Base-by-base conservation (phyloP, 768 basidiomycete genomes). In the Pleurotus tuber-regium region DNA sequence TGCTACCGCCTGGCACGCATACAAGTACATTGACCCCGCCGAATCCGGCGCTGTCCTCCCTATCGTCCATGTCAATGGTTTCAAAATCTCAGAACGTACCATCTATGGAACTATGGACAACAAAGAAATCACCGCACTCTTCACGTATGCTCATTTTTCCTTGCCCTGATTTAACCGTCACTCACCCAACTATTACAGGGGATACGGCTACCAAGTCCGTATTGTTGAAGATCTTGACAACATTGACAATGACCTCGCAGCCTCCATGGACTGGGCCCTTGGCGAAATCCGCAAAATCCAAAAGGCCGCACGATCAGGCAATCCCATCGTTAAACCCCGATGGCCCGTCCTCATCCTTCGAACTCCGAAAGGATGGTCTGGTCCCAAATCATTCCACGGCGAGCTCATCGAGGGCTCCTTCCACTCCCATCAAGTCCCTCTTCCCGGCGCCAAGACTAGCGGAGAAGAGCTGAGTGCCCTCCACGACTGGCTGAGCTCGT, bases 11-110 rank as follows among this genome's bases (percentile, higher is more conserved):
- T 94, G 90, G 89, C 90, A 92, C 60, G 86, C 78, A 4, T 86
- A 76, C 81, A 94, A 97, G 73, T 97, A 87, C 63, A 82, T 95
- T 59, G 92, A 97, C 62, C 92, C 93, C 19, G 81, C 80, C 12
- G 92, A 94, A 68, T 88, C 86, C 2, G 92, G 93, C 16, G 92
- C 93, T 0, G 90, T 95, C 16, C 71, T 97, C n/a, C 93, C 92
- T 21, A 90, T 95, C 56, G 73, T 97, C 1, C 89, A 93, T 61
- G 80, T 87, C 56, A 93, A 93, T 57, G 87, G 89, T 12, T 92
- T 90, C 78, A 89, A 93, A 75, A 94, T 95, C 54, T 90, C 88
- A 0, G 90, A 94, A 63, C 80, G 91, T 30, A 95, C 93, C 12
- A 87, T 97, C 53, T 87, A 84, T 53, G 93, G 92, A 33, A 86